A percentile compares a stretch with the other conserved stretches of the same genome.
These are phyloP conservation scores for Miscanthus sacchariflorus DNA, from an alignment of 202 grass and related monocot genomes.

Conservation along the genomic window DNA sequence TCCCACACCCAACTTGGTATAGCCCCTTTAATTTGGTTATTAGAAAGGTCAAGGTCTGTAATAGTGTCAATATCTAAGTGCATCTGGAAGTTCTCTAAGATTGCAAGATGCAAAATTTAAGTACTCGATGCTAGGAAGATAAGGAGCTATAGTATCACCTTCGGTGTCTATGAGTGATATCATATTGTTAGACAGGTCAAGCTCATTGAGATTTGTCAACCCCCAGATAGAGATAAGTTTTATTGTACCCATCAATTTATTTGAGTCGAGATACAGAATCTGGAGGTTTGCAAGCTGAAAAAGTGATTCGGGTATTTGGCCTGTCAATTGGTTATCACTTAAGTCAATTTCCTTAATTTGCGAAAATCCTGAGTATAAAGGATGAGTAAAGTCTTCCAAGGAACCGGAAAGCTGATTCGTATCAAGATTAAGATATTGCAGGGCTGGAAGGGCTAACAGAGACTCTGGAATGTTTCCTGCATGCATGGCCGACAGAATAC, in stretches of 20 bases:
- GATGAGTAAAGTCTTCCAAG: background rate
- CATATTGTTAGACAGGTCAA: background rate
- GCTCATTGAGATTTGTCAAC: background rate
- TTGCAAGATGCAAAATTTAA: background rate
- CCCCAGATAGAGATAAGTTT: background rate
- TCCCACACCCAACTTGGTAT: constrained; percentile 63
- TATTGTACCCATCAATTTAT: constrained; percentile 4
- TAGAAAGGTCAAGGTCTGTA: constrained; percentile 43
- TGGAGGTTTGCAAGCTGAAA: constrained; percentile 52
- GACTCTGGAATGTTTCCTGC: too few species aligned
- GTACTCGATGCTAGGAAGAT: background rate
- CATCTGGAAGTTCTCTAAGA: background rate
- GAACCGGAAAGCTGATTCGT: too few species aligned
- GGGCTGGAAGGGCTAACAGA: too few species aligned
- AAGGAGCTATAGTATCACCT: background rate
- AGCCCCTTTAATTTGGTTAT: constrained; percentile 49
- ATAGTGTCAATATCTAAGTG: background rate
- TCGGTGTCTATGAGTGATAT: background rate
- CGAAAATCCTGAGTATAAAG: constrained; percentile 24
- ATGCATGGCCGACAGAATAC: too few species aligned
- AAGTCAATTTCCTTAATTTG: constrained; percentile 3
- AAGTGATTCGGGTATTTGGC: constrained; percentile 51
- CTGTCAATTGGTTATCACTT: constrained; percentile 39
- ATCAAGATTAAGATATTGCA: too few species aligned
- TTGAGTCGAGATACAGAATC: constrained; percentile 36